A percentile compares a stretch with the other conserved stretches of the same genome.
phyloP scores from a whole-genome alignment of 305 asterid species.

The Fraxinus floribunda region DNA sequence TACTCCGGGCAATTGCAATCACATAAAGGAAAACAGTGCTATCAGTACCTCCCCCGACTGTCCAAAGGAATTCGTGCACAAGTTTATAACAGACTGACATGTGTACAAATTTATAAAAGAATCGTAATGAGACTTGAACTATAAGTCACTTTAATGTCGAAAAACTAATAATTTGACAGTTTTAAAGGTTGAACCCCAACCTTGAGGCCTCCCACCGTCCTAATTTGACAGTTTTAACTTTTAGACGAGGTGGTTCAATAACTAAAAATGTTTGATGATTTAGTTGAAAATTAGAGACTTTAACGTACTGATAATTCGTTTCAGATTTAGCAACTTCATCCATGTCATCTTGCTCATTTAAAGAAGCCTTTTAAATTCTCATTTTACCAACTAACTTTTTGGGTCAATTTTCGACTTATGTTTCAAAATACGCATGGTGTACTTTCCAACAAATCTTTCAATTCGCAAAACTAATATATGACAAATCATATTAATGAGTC shows the following conservation, averaged over 20 bases:
- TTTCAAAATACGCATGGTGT: neutral
- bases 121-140: neutral
- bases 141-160: neutral
- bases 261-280: neutral
- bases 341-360: neutral
- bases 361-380: neutral
- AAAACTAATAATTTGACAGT: neutral
- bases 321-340: neutral
- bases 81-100: neutral
- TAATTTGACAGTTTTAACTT: no score
- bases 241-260: neutral
- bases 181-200: no score
- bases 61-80: conserved; percentile 61
- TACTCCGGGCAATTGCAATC: conserved; percentile 80
- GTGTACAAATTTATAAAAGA: neutral
- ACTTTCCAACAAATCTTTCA: neutral
- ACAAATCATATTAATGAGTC: neutral
- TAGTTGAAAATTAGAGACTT: neutral
- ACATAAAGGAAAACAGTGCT: conserved; percentile 66
- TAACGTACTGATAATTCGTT: no score
- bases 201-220: no score
- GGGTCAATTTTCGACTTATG: neutral
- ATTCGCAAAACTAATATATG: neutral
- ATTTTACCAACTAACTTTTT: neutral
- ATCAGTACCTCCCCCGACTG: conserved; percentile 68